A percentile compares a stretch with the other conserved stretches of the same genome.
Conservation (phyloP, 495 filamentous ascomycete genomes). For the Penicillium goetzii region DNA sequence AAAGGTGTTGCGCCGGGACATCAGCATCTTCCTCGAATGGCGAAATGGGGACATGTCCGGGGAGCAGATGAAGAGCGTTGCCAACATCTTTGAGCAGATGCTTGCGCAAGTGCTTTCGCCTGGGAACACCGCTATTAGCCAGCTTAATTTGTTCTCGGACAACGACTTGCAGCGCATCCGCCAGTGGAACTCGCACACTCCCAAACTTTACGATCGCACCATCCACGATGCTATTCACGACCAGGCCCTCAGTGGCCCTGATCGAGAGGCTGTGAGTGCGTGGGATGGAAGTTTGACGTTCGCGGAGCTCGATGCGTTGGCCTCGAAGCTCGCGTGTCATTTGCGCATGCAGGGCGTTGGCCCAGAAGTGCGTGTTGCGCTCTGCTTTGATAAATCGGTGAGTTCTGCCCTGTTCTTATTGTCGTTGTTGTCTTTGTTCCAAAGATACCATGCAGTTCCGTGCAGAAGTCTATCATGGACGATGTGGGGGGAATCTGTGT, state of each 20-base stretch:
- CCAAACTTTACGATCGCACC: slow-evolving; percentile 45
- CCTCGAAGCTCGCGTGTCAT: slow-evolving; percentile 50
- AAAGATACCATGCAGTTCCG: neutral
- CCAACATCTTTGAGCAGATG: slow-evolving; percentile 42
- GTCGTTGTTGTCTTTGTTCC: neutral
- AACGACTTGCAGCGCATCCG: slow-evolving; percentile 47
- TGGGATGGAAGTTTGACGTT: slow-evolving; percentile 68
- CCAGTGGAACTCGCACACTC: slow-evolving; percentile 41
- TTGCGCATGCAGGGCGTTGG: slow-evolving; percentile 52
- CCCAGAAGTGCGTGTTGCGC: slow-evolving; percentile 52
- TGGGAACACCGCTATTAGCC: slow-evolving; percentile 36
- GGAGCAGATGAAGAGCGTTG: slow-evolving; percentile 50
- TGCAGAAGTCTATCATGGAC: neutral
- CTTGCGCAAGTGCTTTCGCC: slow-evolving; percentile 34
- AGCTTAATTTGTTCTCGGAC: slow-evolving; percentile 43
- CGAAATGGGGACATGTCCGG: slow-evolving; percentile 49
- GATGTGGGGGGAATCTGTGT: neutral
- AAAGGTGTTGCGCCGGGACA: slow-evolving; percentile 44
- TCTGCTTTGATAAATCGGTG: slow-evolving; percentile 64
- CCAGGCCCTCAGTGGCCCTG: slow-evolving; percentile 41
- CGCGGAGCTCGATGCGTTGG: slow-evolving; percentile 52
- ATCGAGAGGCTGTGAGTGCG: slow-evolving; percentile 51
- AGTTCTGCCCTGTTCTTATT: slow-evolving; percentile 21
- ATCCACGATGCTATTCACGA: slow-evolving; percentile 58
- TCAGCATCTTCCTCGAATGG: slow-evolving; percentile 53